A percentile compares a stretch with the other conserved stretches of the same genome.
Evolutionary conservation across 805 yeast genomes (phyloP).

Genomic region (Wickerhamiella qilinensis): DNA sequence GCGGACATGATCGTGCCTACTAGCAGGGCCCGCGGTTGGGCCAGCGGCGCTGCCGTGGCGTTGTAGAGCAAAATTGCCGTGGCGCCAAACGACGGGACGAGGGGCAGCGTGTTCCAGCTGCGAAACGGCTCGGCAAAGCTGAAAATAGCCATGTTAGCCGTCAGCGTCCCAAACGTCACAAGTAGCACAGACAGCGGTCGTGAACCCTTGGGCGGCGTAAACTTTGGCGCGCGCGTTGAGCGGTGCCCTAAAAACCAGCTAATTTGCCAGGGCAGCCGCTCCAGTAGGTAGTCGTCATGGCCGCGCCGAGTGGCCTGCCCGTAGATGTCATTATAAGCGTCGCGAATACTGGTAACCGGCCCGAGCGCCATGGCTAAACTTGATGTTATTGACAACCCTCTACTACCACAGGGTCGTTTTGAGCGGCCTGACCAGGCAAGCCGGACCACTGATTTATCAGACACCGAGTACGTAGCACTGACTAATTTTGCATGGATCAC

Average conservation of each 20-base stretch:
- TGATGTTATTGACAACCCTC: too few species aligned
- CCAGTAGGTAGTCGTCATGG: neutral
- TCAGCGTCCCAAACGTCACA: conserved; percentile 18
- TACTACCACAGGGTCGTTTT: too few species aligned
- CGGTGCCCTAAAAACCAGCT: neutral
- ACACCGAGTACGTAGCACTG: too few species aligned
- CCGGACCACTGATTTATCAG: too few species aligned
- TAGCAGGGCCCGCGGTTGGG: conserved; percentile 47
- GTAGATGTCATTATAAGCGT: neutral
- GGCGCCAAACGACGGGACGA: conserved; percentile 34
- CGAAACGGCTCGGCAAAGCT: conserved; percentile 14
- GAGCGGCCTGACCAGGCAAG: too few species aligned
- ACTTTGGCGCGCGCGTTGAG: neutral
- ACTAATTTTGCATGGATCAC: too few species aligned
- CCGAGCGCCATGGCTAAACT: too few species aligned
- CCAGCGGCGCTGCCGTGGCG: conserved; percentile 37
- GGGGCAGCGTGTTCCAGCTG: conserved; percentile 13
- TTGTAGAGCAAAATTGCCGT: conserved; percentile 44
- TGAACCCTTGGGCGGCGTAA: neutral
- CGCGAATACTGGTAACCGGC: too few species aligned
- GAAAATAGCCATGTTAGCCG: conserved; percentile 13
- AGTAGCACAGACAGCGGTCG: conserved; percentile 8
- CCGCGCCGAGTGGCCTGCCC: neutral
- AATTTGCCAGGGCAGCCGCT: neutral
- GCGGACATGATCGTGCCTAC: conserved; percentile 41